A percentile compares a stretch with the other conserved stretches of the same genome.
Evolutionary conservation across 164 flowering plant species (phyloP).

Genomic region (Annona squamosa): DNA sequence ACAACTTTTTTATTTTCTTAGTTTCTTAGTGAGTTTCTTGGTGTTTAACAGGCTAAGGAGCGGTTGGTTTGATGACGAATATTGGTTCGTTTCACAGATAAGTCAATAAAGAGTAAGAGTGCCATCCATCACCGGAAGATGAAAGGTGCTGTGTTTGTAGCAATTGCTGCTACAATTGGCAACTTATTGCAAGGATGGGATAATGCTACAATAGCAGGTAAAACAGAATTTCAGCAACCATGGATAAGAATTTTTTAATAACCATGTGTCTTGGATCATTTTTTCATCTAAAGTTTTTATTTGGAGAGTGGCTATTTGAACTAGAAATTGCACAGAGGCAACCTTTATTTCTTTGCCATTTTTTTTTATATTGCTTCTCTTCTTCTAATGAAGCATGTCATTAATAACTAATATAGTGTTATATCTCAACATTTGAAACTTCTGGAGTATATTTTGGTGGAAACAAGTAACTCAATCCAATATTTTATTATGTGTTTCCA

Average conservation of each 20-base stretch:
- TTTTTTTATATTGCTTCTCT: not conserved
- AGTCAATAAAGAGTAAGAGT: not conserved
- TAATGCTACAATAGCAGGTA: slow-evolving; percentile 95
- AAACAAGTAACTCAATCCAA: not conserved
- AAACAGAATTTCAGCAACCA: no score
- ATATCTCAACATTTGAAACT: not conserved
- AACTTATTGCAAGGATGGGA: slow-evolving; percentile 98
- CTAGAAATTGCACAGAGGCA: not conserved
- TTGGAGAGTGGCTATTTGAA: not conserved
- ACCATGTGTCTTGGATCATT: not conserved
- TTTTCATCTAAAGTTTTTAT: not conserved
- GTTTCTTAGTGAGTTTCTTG: not conserved
- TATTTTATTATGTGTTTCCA: not conserved
- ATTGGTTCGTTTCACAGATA: slow-evolving; percentile 9
- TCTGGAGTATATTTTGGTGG: not conserved
- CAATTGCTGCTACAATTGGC: slow-evolving; percentile 83
- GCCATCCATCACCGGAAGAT: slow-evolving; percentile 24
- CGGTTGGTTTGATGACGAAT: not conserved
- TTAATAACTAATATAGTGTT: not conserved
- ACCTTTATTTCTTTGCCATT: not conserved
- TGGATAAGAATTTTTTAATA: not conserved
- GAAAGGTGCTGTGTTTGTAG: slow-evolving; percentile 80
- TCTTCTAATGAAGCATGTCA: not conserved
- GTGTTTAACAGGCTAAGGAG: not conserved
- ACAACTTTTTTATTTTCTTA: not conserved